Percentiles rank a stretch among this genome's conserved stretches.
These are phyloP conservation scores for Colletotrichum sp. DNA, from an alignment of 2,329 filamentous ascomycete species.

Conservation along the genomic window DNA sequence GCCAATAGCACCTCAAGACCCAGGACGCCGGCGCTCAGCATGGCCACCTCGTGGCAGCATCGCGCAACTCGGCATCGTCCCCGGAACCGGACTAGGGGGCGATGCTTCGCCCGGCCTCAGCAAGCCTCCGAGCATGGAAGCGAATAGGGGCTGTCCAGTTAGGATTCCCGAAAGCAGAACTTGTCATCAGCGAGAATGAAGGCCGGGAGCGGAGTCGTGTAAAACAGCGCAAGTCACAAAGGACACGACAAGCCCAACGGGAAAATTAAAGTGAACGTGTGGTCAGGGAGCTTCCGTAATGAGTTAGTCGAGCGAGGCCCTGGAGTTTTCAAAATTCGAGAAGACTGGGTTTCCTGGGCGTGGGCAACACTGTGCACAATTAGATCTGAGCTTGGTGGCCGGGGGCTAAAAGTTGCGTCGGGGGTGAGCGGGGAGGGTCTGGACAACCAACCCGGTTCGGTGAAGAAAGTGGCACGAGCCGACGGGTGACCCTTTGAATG, in stretches of 20 bases:
- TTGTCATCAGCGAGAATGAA: not conserved
- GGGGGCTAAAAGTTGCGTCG: not conserved
- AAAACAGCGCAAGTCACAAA: not conserved
- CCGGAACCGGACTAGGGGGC: slow-evolving; percentile 2
- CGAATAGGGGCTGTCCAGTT: not conserved
- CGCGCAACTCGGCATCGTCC: not conserved
- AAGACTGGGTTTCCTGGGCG: not conserved
- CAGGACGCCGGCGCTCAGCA: slow-evolving; percentile 4
- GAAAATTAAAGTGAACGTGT: not conserved
- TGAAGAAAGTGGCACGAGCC: slow-evolving; percentile 15
- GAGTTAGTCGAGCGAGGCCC: not conserved
- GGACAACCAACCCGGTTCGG: not conserved
- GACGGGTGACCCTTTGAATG: not conserved
- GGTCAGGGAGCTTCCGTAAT: not conserved
- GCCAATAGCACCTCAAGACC: not conserved
- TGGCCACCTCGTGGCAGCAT: slow-evolving; percentile 17
- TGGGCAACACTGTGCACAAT: not conserved
- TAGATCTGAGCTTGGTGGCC: not conserved
- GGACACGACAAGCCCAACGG: not conserved
- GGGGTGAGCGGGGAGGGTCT: not conserved
- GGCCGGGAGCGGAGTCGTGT: slow-evolving; percentile 1
- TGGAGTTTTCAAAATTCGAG: not conserved
- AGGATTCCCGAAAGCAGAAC: not conserved
- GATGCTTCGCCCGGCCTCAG: not conserved
- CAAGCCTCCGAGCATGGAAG: not conserved